Evolutionary conservation across 2,329 filamentous ascomycete species (phyloP).

Genomic region (Diaporthe citrichinensis): DNA sequence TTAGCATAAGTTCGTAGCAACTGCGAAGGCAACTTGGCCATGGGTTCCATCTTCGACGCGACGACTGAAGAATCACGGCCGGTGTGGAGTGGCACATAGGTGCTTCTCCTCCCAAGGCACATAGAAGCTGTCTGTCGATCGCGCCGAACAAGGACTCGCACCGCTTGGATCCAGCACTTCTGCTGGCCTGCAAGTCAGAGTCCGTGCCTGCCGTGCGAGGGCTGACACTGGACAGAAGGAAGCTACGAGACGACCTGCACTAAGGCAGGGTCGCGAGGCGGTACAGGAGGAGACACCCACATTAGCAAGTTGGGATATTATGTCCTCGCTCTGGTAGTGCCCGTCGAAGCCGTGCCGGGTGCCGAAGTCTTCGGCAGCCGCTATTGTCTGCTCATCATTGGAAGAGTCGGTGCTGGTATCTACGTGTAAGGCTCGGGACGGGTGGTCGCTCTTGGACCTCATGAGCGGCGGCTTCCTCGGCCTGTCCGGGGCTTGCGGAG

Average conservation of each 20-base stretch:
- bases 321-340: slow-evolving; percentile 91
- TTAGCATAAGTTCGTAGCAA: slow-evolving; percentile 3
- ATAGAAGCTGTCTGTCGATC: background rate
- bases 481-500: slow-evolving; percentile 32
- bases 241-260: background rate
- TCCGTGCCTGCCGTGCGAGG: background rate
- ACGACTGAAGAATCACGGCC: background rate
- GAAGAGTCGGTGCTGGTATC: slow-evolving; percentile 45
- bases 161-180: background rate
- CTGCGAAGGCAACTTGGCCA: background rate
- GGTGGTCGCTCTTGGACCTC: slow-evolving; percentile 71
- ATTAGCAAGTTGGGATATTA: slow-evolving; percentile 85
- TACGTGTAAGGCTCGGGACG: slow-evolving; percentile 47
- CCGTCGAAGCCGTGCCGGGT: slow-evolving; percentile 91
- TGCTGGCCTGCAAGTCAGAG: background rate
- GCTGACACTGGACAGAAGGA: background rate
- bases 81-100: background rate
- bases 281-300: slow-evolving; percentile 63
- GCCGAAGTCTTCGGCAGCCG: slow-evolving; percentile 62
- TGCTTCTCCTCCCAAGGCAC: background rate
- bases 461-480: slow-evolving; percentile 65
- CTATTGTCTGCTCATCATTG: slow-evolving; percentile 55
- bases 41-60: background rate
- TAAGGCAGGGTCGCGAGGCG: background rate
- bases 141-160: background rate